Conservation (phyloP, 108 stramenopile genomes). For the Stephanodiscus triporus region DNA sequence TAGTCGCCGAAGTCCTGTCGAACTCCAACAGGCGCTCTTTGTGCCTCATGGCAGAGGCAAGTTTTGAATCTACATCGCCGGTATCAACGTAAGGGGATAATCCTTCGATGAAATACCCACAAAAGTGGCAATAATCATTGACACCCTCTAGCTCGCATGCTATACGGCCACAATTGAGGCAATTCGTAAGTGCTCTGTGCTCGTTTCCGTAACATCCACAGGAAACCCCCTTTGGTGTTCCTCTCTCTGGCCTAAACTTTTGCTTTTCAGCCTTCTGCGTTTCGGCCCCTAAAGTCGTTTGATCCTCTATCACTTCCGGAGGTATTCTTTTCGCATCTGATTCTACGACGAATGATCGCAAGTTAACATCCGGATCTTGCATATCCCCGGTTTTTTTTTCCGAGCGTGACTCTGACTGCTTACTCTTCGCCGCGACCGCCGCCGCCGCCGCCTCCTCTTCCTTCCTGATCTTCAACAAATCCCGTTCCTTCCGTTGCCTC, state of each 20-base stretch:
- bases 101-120: constrained; percentile 33
- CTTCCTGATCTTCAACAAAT: constrained; percentile 8
- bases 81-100: not conserved
- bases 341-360: not conserved
- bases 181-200: constrained; percentile 44
- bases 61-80: not conserved
- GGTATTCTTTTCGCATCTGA: not conserved
- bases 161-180: constrained; percentile 51
- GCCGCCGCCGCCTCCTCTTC: constrained; percentile 7
- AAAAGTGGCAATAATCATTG: constrained; percentile 51
- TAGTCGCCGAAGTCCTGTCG: constrained; percentile 34
- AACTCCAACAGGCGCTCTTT: constrained; percentile 53
- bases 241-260: constrained; percentile 22
- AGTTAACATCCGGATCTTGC: not conserved
- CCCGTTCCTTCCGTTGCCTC: constrained; percentile 29
- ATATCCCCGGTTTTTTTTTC: not conserved
- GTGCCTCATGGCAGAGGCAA: constrained; percentile 36
- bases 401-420: not conserved
- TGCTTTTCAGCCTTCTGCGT: not conserved
- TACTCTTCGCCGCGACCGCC: constrained; percentile 4
- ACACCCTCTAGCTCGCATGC: constrained; percentile 38
- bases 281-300: not conserved
- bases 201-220: constrained; percentile 50
- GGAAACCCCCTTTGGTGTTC: constrained; percentile 18
- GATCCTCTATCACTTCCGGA: not conserved